Evolutionary conservation across 2,329 filamentous ascomycete genomes (phyloP), one percentile per base, ranked within the genome.

Genomic region (Iodosphaeria phyllophila): DNA sequence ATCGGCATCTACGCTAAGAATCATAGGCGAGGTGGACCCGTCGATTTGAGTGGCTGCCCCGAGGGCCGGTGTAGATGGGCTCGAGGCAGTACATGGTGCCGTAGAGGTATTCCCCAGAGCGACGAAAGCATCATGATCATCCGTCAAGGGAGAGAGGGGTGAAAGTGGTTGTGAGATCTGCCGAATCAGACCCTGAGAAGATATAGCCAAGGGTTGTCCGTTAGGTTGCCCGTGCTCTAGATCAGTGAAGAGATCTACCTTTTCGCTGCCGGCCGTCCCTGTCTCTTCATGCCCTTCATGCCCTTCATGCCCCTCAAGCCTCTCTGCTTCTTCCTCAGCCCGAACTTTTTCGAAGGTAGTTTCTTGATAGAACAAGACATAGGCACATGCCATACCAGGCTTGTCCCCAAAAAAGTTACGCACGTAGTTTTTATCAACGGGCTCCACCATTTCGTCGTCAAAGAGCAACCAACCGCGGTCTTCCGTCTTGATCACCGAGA

Each of bases 381-480:
- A 98, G 16, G 89, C 89, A 39, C 84, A 93, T 7, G 89, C 89
- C 47, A 91, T 69, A 3, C 82, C 83, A 0, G 76, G 74, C 41
- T 78, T 82, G 44, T 93, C 89, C 10, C 89, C 89, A 40, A 98
- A 98, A 52, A 98, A 98, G 46, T 92, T 93, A 35, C 76, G 70
- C 18, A 98, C 89, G 42, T 91, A 98, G 43, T 78, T 74, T 50
- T 93, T 93, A 48, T 93, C 83, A 5, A 98, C 89, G 0, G 89
- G 89, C 47, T 98, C 89, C 4, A 98, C 89, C 70, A 95, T 83
- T 52, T 98, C 89, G 41, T 98, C 89, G 38, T 98, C 89, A 39
- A 98, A 98, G 5, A 98, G 55, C 20, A 98, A 56, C 89, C 89
- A 98, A 15, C 89, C 89, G 26, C 80, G 71, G 43, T 95, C 89